Percentiles rank a stretch among this genome's conserved stretches.
These are phyloP conservation scores for Cladophialophora yegresii DNA, from an alignment of 2,329 filamentous ascomycete species.

Conservation along the genomic window DNA sequence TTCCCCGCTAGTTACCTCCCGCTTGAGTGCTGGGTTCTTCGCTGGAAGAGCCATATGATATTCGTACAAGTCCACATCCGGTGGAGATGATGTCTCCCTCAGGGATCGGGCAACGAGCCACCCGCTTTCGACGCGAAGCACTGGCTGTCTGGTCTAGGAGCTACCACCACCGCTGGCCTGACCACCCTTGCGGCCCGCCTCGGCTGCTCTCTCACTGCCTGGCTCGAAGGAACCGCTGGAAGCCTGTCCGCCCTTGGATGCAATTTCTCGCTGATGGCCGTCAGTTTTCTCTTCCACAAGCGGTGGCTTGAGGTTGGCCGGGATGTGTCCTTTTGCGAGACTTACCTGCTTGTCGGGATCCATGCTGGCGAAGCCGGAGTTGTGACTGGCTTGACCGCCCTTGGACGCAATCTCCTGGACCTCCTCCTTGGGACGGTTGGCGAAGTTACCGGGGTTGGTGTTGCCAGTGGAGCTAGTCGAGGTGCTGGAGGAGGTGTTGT, in stretches of 20 bases:
- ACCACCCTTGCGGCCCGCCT: constrained; percentile 59
- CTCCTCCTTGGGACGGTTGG: constrained; percentile 41
- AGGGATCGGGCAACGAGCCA: no score
- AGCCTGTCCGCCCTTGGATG: constrained; percentile 57
- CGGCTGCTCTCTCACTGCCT: constrained; percentile 55
- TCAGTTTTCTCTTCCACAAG: background rate
- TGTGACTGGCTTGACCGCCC: constrained; percentile 41
- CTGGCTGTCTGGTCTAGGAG: background rate
- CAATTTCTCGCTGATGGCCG: constrained; percentile 52
- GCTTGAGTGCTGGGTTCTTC: background rate
- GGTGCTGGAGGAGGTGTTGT: no score
- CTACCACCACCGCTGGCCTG: constrained; percentile 4
- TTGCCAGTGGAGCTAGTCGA: constrained; percentile 18
- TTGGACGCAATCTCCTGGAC: constrained; percentile 46
- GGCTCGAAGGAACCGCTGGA: constrained; percentile 58
- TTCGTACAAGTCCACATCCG: background rate
- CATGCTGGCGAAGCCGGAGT: constrained; percentile 39
- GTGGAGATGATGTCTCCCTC: background rate
- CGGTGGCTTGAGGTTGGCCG: no score
- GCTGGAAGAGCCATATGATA: background rate
- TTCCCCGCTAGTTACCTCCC: background rate
- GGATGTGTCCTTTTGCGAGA: background rate
- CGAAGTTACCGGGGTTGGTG: constrained; percentile 42
- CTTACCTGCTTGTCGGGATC: constrained; percentile 41
- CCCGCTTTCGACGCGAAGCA: background rate